Conservation (phyloP, 305 asterid species). For the Plantago rigida region DNA sequence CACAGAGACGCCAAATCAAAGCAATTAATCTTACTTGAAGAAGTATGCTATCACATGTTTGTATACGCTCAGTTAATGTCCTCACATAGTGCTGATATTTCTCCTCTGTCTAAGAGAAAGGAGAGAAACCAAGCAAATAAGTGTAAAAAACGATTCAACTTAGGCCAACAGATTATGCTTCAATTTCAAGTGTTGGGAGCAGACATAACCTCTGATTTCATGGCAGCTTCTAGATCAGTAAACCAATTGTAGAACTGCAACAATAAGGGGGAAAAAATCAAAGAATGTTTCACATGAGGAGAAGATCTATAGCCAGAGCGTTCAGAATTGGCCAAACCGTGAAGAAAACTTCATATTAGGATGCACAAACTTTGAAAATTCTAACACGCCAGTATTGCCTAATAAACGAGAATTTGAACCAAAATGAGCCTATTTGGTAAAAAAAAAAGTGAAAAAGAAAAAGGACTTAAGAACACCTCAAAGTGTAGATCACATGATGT, state of each 20-base stretch:
- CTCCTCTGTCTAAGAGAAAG: constrained; percentile 69
- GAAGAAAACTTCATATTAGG: constrained; percentile 1
- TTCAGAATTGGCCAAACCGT: background rate
- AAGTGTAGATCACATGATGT: constrained; percentile 12
- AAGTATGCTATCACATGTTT: constrained; percentile 84
- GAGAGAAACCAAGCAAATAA: constrained; percentile 16
- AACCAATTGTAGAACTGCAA: constrained; percentile 97
- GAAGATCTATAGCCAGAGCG: background rate
- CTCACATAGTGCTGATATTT: constrained; percentile 92
- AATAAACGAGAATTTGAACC: no score
- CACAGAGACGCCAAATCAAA: constrained; percentile 15
- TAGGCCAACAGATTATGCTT: background rate
- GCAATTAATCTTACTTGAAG: constrained; percentile 48
- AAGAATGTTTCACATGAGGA: constrained; percentile 1
- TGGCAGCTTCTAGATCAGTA: constrained; percentile 88
- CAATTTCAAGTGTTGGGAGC: constrained; percentile 12
- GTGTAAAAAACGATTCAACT: constrained; percentile 6
- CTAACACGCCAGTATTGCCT: background rate
- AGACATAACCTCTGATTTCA: constrained; percentile 86
- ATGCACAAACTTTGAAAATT: background rate
- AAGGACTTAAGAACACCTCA: background rate
- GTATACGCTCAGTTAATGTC: constrained; percentile 76
- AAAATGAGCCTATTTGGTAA: no score
- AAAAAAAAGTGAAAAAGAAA: no score
- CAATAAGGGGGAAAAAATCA: constrained; percentile 15